Percentiles rank a stretch among this genome's conserved stretches.
phyloP scores from a whole-genome alignment of 139 green algal species.

The Penium margaritaceum region DNA sequence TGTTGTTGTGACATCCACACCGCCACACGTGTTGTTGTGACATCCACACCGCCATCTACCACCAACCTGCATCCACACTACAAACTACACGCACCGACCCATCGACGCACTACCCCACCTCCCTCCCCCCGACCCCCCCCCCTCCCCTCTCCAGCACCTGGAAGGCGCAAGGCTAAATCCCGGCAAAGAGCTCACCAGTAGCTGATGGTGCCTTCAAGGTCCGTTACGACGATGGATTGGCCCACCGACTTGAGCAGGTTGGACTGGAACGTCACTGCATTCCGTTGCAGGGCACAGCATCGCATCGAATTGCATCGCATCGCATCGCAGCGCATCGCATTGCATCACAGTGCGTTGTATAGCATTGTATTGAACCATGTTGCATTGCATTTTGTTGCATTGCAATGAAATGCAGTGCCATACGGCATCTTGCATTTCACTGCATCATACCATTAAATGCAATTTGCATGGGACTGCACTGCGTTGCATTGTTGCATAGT shows the following conservation, averaged over 20 bases:
- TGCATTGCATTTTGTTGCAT: too few species aligned
- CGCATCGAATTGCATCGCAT: background rate
- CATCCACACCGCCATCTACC: too few species aligned
- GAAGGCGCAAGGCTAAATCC: background rate
- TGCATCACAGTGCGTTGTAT: background rate
- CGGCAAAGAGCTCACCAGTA: background rate
- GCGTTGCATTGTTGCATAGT: too few species aligned
- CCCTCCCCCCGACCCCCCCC: too few species aligned
- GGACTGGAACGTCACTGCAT: background rate
- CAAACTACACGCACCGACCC: too few species aligned
- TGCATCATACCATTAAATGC: too few species aligned
- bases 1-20: too few species aligned
- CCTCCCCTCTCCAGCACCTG: background rate
- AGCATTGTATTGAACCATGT: background rate
- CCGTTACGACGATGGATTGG: constrained; percentile 1
- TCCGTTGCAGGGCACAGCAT: background rate
- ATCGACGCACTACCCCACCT: too few species aligned
- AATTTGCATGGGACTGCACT: too few species aligned
- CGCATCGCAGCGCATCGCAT: background rate
- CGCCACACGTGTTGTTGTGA: too few species aligned
- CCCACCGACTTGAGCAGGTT: background rate
- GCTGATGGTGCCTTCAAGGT: constrained; percentile 2
- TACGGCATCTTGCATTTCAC: background rate
- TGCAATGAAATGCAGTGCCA: background rate
- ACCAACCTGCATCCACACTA: too few species aligned